Base-by-base conservation (phyloP, 2,329 filamentous ascomycete genomes). In the Sporothrix humicola region DNA sequence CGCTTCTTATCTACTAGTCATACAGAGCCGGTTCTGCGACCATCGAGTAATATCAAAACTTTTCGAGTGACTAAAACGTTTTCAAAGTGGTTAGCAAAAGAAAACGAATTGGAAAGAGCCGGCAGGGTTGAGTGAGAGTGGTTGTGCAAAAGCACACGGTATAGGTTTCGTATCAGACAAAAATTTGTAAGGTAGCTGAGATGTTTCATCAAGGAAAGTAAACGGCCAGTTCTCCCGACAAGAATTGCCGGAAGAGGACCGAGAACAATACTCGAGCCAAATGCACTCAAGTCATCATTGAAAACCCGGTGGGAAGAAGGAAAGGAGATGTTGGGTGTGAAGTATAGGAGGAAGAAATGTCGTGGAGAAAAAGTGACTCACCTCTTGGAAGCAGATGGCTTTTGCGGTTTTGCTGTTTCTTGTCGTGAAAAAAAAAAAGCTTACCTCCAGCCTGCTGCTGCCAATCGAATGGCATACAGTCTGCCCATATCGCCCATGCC, bases 261-360 rank as follows among this genome's bases (percentile, higher is more conserved):
- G 85, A 87, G 85, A 84, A 86, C 90, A 90, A 94, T 97, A 88
- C 95, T 98, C 95, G 94, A 98, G 95, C 95, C 95, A 98, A 98
- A 98, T 98, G 95, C 95, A 95, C 95, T 98, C 95, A 95, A 94
- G 95, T 98, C 95, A 98, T 98, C 95, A 97, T 94, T 66, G 75
- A 73, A 73, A 75, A 69, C 65, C 10, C 1, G 37, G 20, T 13
- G 23, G 26, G 4, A 13, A 17, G n/a, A 12, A 26, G 10, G 50
- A 66, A 10, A 20, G 50, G 13, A 50, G 37, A n/a, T 1, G n/a
- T 54, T 9, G 42, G 17, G 31, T 23, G 52, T 2, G 46, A 10
- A 59, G 54, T 20, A 26, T 26, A 46, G 66, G 20, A 73, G 44
- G 23, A 48, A 48, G 63, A 54, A 52, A 72, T 8, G 52, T 12